Percentiles rank a stretch among this genome's conserved stretches.
These are phyloP conservation scores for Lentithecium fluviatile DNA, from an alignment of 495 filamentous ascomycete genomes.

Conservation along the genomic window DNA sequence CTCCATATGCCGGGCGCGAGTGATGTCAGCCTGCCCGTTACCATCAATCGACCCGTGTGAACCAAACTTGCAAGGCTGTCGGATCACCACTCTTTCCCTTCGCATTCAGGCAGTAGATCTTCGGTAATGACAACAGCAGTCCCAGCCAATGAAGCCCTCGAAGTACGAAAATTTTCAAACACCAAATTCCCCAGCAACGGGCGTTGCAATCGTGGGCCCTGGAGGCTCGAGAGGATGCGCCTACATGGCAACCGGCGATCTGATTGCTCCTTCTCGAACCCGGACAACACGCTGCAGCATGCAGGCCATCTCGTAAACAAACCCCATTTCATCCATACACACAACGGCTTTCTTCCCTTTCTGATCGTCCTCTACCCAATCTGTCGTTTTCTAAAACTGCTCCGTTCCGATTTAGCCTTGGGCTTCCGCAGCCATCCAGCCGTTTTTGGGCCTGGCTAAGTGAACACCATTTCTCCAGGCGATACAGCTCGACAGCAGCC, in stretches of 20 bases:
- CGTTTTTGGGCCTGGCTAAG: constrained; percentile 3
- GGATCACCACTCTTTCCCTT: constrained; percentile 4
- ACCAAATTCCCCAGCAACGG: constrained; percentile 9
- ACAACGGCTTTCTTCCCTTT: constrained; percentile 9
- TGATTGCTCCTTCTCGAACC: constrained; percentile 5
- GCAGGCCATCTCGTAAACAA: constrained; percentile 27
- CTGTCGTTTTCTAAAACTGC: background rate
- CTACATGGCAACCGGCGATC: constrained; percentile 6
- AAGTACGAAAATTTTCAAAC: constrained; percentile 19
- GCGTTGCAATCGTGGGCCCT: constrained; percentile 4
- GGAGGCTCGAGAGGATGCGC: no score
- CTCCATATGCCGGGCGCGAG: background rate
- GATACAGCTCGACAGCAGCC: background rate
- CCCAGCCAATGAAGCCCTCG: constrained; percentile 13
- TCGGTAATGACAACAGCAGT: constrained; percentile 4
- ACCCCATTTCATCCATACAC: constrained; percentile 15
- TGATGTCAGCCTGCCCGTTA: background rate
- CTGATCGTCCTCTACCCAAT: constrained; percentile 1
- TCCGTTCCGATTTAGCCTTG: constrained; percentile 18
- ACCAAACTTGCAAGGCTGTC: no score
- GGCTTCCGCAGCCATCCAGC: constrained; percentile 2
- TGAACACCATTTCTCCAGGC: constrained; percentile 9
- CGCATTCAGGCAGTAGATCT: constrained; percentile 30
- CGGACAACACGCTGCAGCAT: constrained; percentile 1
- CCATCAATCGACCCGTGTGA: background rate